Evolutionary conservation across 257 asterid genomes (phyloP), one percentile per base, ranked within the genome.

Genomic region (Euphrasia confusa): DNA sequence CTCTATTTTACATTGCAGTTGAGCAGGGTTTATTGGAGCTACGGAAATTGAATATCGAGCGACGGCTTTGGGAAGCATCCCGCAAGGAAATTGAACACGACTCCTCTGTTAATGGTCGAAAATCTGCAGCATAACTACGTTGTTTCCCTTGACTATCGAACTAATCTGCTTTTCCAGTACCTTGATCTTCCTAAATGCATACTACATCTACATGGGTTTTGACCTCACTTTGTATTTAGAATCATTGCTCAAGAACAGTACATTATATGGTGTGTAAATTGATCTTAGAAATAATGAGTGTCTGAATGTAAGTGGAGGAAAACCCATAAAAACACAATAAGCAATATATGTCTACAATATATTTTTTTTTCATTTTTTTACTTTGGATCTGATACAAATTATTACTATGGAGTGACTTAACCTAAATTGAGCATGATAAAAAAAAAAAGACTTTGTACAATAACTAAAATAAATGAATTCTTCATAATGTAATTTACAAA

Each of bases 41-140:
- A 58, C 83, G 90, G 72, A 91, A 88, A 73, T 61, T 91, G 86
- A 88, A 83, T 50, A 84, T 91, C 48, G 95, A 88, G 76, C 86
- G 69, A 56, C 85, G 80, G 70, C 88, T 91, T 44, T 91, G 98
- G 98, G 98, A 91, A 68, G 90, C 89, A 61, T 91, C 98, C 40
- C 96, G 94, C 63, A 84, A 74, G 75, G 95, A 91, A 78, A 78
- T 81, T 33, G 96, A 81, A 42, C 82, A 78, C 47, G 81, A 75
- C 14, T 64, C 81, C 66, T 73, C 84, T 3, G 52, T 45, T 52
- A 72, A 75, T 64, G 80, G 78, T 60, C 37, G 62, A 44, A 73
- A 74, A 45, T 68, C 82, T 58, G 75, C 68, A 15, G 63, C 26
- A 65, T 55, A 10, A 10, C 28, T 8, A 12, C 55, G 62, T 32